These are phyloP conservation scores for Lachnum nothofagi DNA, from an alignment of 2,329 filamentous ascomycete species.

Conservation along the genomic window DNA sequence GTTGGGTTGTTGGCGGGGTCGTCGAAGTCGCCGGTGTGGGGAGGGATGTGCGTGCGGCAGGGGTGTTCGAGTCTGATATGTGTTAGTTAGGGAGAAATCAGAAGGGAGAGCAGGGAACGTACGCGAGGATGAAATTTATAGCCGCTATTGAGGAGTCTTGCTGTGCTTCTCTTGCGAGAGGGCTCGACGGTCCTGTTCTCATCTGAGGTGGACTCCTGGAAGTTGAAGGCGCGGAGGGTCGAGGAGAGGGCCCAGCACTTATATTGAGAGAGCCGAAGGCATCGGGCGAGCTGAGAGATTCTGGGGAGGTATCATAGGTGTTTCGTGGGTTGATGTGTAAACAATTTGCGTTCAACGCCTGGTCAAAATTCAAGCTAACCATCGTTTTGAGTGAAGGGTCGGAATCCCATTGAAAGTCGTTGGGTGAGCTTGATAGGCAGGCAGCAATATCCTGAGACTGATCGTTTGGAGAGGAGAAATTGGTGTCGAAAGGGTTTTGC, in stretches of 20 bases:
- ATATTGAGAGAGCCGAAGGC: not conserved
- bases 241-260: constrained; percentile 1
- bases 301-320: not conserved
- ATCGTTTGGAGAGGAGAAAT: not conserved
- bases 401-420: not conserved
- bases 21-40: constrained; percentile 6
- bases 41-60: constrained; percentile 24
- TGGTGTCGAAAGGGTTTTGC: not conserved
- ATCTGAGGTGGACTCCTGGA: not conserved
- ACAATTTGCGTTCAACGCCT: constrained; percentile 15
- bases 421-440: not conserved
- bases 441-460: not conserved
- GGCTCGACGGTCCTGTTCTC: not conserved
- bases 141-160: constrained; percentile 20
- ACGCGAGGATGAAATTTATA: constrained; percentile 31
- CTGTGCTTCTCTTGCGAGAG: not conserved
- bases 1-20: constrained; percentile 8
- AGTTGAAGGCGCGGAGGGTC: not conserved
- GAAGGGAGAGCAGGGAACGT: constrained; percentile 3
- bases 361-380: constrained; percentile 21
- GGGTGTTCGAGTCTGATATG: constrained; percentile 25
- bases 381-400: constrained; percentile 1
- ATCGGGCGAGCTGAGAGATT: not conserved
- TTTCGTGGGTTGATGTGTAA: constrained; percentile 17
- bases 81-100: not conserved